Conservation (phyloP, 495 filamentous ascomycete species). For the Talaromyces proteolyticus region DNA sequence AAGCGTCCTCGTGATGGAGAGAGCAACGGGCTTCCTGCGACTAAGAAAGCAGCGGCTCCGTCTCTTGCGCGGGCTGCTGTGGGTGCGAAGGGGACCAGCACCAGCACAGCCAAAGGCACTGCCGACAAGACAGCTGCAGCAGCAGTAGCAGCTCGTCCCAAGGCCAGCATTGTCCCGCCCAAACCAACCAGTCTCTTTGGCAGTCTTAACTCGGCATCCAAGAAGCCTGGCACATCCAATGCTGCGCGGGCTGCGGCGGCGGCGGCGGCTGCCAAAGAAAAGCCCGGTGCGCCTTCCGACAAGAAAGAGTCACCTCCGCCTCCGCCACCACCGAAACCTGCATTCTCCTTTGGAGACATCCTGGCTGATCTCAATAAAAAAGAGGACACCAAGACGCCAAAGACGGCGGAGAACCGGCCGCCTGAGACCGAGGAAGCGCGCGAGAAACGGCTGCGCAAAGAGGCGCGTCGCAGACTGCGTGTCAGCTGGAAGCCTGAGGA, state of each 20-base stretch:
- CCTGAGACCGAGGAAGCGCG: slow-evolving; percentile 75
- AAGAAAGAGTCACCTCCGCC: slow-evolving; percentile 31
- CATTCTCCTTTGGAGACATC: slow-evolving; percentile 50
- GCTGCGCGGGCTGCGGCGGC: slow-evolving; percentile 46
- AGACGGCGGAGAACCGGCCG: slow-evolving; percentile 45
- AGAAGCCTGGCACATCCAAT: slow-evolving; percentile 54
- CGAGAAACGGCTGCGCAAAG: slow-evolving; percentile 68
- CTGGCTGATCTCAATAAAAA: slow-evolving; percentile 64
- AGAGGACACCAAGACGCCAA: slow-evolving; percentile 48
- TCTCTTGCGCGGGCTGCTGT: slow-evolving; percentile 16
- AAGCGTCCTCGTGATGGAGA: slow-evolving; percentile 45
- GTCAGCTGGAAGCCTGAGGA: slow-evolving; percentile 70
- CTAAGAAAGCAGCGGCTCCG: slow-evolving; percentile 32
- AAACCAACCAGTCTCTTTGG: slow-evolving; percentile 57
- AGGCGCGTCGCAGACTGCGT: slow-evolving; percentile 63
- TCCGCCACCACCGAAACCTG: slow-evolving; percentile 32
- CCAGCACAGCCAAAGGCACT: slow-evolving; percentile 10
- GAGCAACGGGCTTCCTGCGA: slow-evolving; percentile 25
- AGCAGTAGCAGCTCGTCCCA: slow-evolving; percentile 31
- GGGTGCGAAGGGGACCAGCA: slow-evolving; percentile 13
- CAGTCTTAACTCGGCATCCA: slow-evolving; percentile 52
- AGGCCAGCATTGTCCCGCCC: slow-evolving; percentile 42
- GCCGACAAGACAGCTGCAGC: slow-evolving; percentile 23
- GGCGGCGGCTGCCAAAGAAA: slow-evolving; percentile 26
- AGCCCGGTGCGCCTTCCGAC: slow-evolving; percentile 30